Percentiles rank a stretch among this genome's conserved stretches.
Conservation (phyloP, 2,329 filamentous ascomycete species). For the Thermochaetoides dissita region DNA sequence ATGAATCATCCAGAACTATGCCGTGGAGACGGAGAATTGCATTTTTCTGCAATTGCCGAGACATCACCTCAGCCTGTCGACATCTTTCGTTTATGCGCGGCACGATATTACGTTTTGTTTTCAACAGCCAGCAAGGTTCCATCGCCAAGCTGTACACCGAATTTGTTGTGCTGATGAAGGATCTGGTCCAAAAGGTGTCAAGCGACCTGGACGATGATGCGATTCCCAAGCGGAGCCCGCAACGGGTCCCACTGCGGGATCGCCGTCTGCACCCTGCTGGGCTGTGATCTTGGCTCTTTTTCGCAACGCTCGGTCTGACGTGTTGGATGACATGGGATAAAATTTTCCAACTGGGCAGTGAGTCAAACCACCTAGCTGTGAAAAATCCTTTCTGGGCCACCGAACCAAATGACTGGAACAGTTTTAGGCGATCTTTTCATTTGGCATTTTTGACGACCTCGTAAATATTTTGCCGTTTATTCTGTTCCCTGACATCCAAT, state of each 20-base stretch:
- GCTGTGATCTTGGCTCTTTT: background rate
- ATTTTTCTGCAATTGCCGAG: conserved; percentile 4
- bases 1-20: background rate
- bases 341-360: too few relatives aligned
- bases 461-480: too few relatives aligned
- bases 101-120: conserved; percentile 7
- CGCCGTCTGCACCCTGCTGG: background rate
- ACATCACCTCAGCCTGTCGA: background rate
- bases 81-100: background rate
- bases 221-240: background rate
- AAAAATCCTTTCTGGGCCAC: background rate
- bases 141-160: too few relatives aligned
- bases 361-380: background rate
- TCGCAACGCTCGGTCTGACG: background rate
- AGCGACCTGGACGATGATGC: conserved; percentile 4
- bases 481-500: background rate
- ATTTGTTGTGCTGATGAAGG: too few relatives aligned
- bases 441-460: too few relatives aligned
- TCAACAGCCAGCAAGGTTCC: background rate
- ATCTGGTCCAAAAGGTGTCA: too few relatives aligned
- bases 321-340: background rate
- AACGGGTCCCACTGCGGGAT: conserved; percentile 5
- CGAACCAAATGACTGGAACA: too few relatives aligned
- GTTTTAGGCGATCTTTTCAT: too few relatives aligned
- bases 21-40: too few relatives aligned